These are phyloP conservation scores for Leishmania major DNA, from an alignment of 208 protist species.

Conservation along the genomic window DNA sequence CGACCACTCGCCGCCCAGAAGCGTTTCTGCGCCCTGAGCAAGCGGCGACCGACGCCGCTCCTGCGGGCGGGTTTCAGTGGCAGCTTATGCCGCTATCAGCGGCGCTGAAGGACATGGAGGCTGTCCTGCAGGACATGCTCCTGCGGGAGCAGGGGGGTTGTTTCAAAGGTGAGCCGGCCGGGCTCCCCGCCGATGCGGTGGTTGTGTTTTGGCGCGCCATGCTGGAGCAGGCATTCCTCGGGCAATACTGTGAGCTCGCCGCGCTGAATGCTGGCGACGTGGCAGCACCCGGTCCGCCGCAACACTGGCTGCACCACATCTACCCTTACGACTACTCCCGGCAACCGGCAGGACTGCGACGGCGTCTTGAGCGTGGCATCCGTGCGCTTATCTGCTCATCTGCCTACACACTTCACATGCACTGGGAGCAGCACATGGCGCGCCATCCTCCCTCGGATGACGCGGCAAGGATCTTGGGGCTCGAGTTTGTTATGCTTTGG, in stretches of 20 bases:
- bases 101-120: slow-evolving; percentile 1
- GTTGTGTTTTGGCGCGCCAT: slow-evolving; percentile 28
- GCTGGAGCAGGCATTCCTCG: slow-evolving; percentile 42
- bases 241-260: slow-evolving; percentile 24
- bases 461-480: slow-evolving; percentile 17
- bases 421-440: slow-evolving; percentile 46
- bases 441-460: neutral
- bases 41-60: neutral
- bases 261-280: neutral
- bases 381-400: slow-evolving; percentile 38
- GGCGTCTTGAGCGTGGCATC: slow-evolving; percentile 29
- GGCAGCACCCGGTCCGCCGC: neutral
- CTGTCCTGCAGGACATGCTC: slow-evolving; percentile 15
- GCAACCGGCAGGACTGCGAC: slow-evolving; percentile 25
- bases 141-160: neutral
- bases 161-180: neutral
- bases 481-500: slow-evolving; percentile 72
- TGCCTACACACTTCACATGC: slow-evolving; percentile 57
- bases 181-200: neutral
- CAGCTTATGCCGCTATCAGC: slow-evolving; percentile 7
- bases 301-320: neutral
- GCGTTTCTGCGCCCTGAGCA: slow-evolving; percentile 13
- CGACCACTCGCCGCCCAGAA: slow-evolving; percentile 5
- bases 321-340: slow-evolving; percentile 24
- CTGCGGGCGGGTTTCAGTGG: neutral